These are phyloP conservation scores for Ceratocystis albifundus DNA, from an alignment of 2,329 filamentous ascomycete species.

Conservation along the genomic window DNA sequence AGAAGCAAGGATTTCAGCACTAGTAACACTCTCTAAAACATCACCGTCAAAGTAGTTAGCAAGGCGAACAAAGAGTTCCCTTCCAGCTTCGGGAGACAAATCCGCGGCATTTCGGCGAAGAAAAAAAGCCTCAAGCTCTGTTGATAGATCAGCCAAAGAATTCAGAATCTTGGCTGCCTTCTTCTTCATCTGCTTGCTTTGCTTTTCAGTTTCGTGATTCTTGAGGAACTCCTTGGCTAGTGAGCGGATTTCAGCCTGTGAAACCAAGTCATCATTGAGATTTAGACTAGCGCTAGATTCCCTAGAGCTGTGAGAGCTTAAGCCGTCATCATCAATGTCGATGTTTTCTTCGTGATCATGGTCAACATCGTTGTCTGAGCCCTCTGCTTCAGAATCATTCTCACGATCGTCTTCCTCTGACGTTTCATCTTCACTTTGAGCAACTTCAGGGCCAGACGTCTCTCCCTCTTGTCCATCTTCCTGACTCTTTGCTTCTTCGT, in stretches of 20 bases:
- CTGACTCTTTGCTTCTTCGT: conserved; percentile 22
- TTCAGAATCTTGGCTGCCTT: conserved; percentile 67
- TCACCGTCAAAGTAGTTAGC: conserved; percentile 80
- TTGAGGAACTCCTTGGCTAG: conserved; percentile 76
- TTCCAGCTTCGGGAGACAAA: conserved; percentile 41
- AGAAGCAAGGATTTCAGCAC: conserved; percentile 83
- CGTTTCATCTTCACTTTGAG: conserved; percentile 7
- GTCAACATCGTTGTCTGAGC: conserved; percentile 22
- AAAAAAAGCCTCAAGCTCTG: conserved; percentile 62
- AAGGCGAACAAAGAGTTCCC: conserved; percentile 59
- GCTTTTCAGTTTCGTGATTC: conserved; percentile 64
- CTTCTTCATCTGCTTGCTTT: conserved; percentile 59
- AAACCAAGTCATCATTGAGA: conserved; percentile 38
- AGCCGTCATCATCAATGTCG: conserved; percentile 39
- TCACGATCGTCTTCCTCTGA: conserved; percentile 11
- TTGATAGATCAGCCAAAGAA: conserved; percentile 58
- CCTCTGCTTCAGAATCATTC: conserved; percentile 5
- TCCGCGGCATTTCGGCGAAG: conserved; percentile 41
- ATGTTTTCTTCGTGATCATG: conserved; percentile 29
- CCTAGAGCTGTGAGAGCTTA: conserved; percentile 46
- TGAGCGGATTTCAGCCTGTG: conserved; percentile 57
- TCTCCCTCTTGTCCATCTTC: conserved; percentile 26
- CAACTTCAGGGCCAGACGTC: background rate
- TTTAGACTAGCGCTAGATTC: conserved; percentile 41
- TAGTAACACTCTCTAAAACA: conserved; percentile 84